phyloP scores from a whole-genome alignment of 148 eudicot species.

The Spergularia bocconei region DNA sequence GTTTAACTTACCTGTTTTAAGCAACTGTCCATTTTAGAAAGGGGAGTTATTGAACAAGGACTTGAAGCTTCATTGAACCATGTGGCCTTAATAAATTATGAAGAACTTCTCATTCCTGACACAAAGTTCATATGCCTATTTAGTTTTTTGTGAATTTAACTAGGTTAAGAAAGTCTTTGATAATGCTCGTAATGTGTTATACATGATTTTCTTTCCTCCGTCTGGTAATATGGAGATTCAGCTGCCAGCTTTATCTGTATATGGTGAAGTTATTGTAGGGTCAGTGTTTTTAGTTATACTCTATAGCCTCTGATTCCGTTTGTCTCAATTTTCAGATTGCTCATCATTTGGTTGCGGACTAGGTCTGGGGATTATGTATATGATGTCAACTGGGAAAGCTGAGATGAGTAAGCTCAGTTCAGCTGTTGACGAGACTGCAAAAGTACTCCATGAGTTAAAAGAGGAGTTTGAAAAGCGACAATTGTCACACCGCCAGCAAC shows the following conservation, averaged over 20 bases:
- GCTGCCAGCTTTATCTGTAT: not conserved
- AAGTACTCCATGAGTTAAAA: constrained; percentile 58
- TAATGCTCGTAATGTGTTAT: not conserved
- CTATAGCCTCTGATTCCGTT: not conserved
- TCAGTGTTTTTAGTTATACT: not conserved
- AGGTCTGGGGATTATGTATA: constrained; percentile 66
- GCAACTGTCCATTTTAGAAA: too few relatives aligned
- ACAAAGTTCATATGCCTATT: not conserved
- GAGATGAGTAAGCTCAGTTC: constrained; percentile 54
- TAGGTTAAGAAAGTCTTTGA: not conserved
- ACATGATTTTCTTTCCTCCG: not conserved
- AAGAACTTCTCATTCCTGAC: not conserved
- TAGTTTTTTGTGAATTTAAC: not conserved
- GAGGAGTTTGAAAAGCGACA: constrained; percentile 47
- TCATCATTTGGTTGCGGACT: constrained; percentile 54
- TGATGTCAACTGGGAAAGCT: constrained; percentile 76
- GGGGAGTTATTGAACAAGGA: too few relatives aligned
- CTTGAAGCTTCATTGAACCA: too few relatives aligned
- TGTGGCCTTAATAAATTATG: too few relatives aligned
- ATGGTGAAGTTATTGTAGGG: not conserved
- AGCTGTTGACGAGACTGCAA: constrained; percentile 58
- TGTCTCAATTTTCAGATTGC: constrained; percentile 31
- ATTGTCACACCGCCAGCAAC: constrained; percentile 18
- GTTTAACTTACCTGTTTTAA: too few relatives aligned
- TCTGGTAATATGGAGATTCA: not conserved